Evolutionary conservation across 2,329 filamentous ascomycete genomes (phyloP).

Genomic region (Stemphylium vesicarium): DNA sequence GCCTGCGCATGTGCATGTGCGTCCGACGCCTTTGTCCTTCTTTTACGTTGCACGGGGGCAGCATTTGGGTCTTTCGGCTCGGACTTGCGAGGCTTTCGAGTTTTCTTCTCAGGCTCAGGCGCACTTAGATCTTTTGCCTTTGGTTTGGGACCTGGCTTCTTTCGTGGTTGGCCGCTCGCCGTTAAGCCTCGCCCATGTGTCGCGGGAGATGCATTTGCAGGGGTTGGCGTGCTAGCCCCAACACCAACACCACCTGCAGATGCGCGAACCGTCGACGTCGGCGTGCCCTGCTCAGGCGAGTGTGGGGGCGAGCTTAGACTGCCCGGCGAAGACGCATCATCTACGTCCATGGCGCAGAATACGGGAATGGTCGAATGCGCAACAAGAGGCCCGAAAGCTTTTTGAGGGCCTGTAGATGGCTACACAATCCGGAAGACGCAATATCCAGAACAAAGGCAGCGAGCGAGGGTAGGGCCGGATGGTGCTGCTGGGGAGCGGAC

Average conservation of each 20-base stretch:
- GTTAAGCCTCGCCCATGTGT: slow-evolving; percentile 37
- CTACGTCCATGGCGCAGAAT: slow-evolving; percentile 39
- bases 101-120: slow-evolving; percentile 51
- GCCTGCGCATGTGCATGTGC: slow-evolving; percentile 32
- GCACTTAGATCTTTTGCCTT: slow-evolving; percentile 46
- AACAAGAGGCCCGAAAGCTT: not conserved
- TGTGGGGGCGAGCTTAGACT: slow-evolving; percentile 48
- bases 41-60: slow-evolving; percentile 56
- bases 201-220: slow-evolving; percentile 38
- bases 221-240: slow-evolving; percentile 39
- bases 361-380: slow-evolving; percentile 11
- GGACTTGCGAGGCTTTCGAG: slow-evolving; percentile 55
- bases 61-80: slow-evolving; percentile 58
- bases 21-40: slow-evolving; percentile 51
- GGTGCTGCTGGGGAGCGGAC: slow-evolving; percentile 23
- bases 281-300: slow-evolving; percentile 45
- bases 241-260: slow-evolving; percentile 41
- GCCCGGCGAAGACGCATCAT: slow-evolving; percentile 45
- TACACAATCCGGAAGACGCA: not conserved
- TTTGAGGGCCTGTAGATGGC: not conserved
- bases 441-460: slow-evolving; percentile 3
- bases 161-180: slow-evolving; percentile 47
- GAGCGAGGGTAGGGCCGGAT: not conserved
- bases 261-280: slow-evolving; percentile 40
- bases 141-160: slow-evolving; percentile 54